Evolutionary conservation across 192 early-diverging fungal species (phyloP), one percentile per base, ranked within the genome.

Genomic region (Backusella tarrabulga): DNA sequence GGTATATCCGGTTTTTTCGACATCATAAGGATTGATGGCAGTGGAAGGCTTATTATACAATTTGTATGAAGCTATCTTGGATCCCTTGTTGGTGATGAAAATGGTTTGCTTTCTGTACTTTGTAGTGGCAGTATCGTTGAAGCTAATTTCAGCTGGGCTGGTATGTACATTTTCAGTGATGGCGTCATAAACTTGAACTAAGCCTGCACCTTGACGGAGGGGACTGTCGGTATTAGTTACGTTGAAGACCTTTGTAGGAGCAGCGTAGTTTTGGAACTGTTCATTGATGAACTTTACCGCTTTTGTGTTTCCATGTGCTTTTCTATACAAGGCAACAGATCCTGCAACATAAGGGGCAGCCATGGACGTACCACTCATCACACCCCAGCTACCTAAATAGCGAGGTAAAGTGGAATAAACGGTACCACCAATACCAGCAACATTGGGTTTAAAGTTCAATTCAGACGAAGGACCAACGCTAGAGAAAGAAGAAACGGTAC

Each of bases 331-430:
- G n/a, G 89, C 89, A 36, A 87, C 71, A 2, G 81, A 71, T 17
- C 96, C 96, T 69, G 89, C 88, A 68, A 94, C 92, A 74, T 96
- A 93, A 34, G 96, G 96, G 71, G 90, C 88, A 76, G 96, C 93
- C 94, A 96, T 97, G 69, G 94, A 95, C 7, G 95, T 97, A 56
- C 96, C 96, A 42, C 95, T 95, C 83, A 96, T 94, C 68, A 73
- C 9, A 73, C 56, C 67, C 66, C 87, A 88, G 5, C 79, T 76
- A 32, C 83, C 84, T 19, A 83, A 50, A 66, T 80, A 82, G 19
- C 85, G 69, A 41, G 88, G 84, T 76, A 88, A 79, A 4, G 88
- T 84, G 36, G 87, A 87, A 50, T 86, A 88, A 63, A 91, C 86
- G 63, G 83, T 72, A n/a, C 86, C 87, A 76, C 90, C 90, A 4